A percentile compares a stretch with the other conserved stretches of the same genome.
Evolutionary conservation across 345 rosid species (phyloP).

Genomic region (Moricandia arvensis): DNA sequence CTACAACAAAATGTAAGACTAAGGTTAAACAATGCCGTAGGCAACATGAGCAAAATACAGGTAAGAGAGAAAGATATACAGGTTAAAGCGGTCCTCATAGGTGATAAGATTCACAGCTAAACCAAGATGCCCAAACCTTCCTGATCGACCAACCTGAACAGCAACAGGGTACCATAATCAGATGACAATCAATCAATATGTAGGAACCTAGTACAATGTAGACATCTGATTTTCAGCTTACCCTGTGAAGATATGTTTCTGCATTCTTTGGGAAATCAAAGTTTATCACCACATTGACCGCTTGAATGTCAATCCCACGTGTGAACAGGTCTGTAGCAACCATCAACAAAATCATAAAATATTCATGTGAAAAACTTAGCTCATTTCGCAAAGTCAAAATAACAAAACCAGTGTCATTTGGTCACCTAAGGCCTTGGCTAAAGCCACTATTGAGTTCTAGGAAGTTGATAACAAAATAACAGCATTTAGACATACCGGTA

Average conservation of each 20-base stretch:
- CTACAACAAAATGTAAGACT: slow-evolving; percentile 37
- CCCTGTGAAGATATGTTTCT: slow-evolving; percentile 93
- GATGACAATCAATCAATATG: neutral
- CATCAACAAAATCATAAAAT: slow-evolving; percentile 5
- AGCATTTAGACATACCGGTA: slow-evolving; percentile 45
- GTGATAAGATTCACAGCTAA: slow-evolving; percentile 78
- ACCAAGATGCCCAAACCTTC: slow-evolving; percentile 94
- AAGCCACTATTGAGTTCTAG: neutral
- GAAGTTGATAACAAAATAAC: neutral
- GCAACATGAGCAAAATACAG: neutral
- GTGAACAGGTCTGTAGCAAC: neutral
- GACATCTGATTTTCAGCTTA: slow-evolving; percentile 37
- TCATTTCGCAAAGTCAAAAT: neutral
- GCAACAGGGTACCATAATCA: neutral
- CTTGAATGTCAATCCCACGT: neutral
- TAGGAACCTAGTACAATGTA: neutral
- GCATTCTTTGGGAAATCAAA: slow-evolving; percentile 58
- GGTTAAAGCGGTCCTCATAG: neutral
- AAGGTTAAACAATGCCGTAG: neutral
- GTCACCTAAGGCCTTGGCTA: neutral
- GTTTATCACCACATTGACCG: neutral
- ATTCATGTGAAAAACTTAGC: neutral
- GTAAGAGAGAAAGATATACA: slow-evolving; percentile 42
- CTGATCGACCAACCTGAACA: slow-evolving; percentile 85
- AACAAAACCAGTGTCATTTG: neutral